phyloP scores from a whole-genome alignment of 108 stramenopile species.

The Fistulifera pelliculosa region DNA sequence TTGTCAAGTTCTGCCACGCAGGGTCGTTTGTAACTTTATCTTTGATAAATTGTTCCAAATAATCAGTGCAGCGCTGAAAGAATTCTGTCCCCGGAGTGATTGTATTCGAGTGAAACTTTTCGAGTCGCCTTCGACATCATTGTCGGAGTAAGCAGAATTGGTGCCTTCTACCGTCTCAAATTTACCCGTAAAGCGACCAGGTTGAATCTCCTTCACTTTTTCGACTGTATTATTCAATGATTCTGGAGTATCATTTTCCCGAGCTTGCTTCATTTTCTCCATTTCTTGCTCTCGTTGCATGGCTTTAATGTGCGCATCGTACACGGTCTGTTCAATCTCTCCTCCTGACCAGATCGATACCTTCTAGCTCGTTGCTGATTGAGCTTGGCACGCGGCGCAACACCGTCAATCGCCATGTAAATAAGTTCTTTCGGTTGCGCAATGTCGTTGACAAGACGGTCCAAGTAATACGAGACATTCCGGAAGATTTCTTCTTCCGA shows the following conservation, averaged over 20 bases:
- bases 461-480: constrained; percentile 81
- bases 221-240: constrained; percentile 19
- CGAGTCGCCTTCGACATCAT: constrained; percentile 7
- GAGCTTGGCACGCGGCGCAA: constrained; percentile 96
- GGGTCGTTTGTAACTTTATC: constrained; percentile 73
- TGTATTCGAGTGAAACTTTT: constrained; percentile 92
- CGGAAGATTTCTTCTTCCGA: constrained; percentile 61
- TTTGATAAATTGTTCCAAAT: constrained; percentile 59
- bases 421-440: constrained; percentile 83
- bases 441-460: constrained; percentile 86
- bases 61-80: constrained; percentile 67
- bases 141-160: neutral
- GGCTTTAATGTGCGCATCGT: constrained; percentile 53
- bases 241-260: neutral
- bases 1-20: constrained; percentile 65
- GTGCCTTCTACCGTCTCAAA: constrained; percentile 25
- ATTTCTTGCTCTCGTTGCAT: constrained; percentile 32
- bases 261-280: neutral
- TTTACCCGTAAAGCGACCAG: constrained; percentile 46
- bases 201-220: constrained; percentile 32
- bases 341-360: constrained; percentile 86
- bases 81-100: constrained; percentile 99
- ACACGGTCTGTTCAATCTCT: constrained; percentile 70
- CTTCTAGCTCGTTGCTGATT: constrained; percentile 97
- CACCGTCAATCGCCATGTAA: constrained; percentile 96